Percentiles rank a stretch among this genome's conserved stretches.
phyloP scores from a whole-genome alignment of 192 early-diverging fungal species.

The Anaeromyces robustus region DNA sequence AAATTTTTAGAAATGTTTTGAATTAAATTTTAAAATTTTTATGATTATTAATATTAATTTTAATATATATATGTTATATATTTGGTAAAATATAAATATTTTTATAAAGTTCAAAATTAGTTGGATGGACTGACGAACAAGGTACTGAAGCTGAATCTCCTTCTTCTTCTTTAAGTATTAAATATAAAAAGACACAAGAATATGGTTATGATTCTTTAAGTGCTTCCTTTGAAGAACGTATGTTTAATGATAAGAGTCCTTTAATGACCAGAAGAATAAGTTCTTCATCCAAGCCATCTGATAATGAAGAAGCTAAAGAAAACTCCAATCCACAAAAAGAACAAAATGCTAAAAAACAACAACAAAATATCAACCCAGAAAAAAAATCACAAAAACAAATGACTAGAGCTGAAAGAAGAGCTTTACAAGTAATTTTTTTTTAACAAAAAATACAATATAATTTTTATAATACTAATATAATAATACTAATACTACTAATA shows the following conservation, averaged over 20 bases:
- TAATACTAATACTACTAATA: too few species aligned
- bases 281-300: not conserved
- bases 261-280: not conserved
- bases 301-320: not conserved
- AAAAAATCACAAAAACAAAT: constrained; percentile 33
- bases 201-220: not conserved
- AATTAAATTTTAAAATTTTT: too few species aligned
- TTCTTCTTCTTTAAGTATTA: not conserved
- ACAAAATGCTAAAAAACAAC: not conserved
- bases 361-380: not conserved
- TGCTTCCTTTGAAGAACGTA: not conserved
- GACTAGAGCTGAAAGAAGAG: constrained; percentile 83
- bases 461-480: not conserved
- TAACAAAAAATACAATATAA: not conserved
- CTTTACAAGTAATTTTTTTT: constrained; percentile 36
- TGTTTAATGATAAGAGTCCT: not conserved
- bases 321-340: not conserved
- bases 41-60: too few species aligned
- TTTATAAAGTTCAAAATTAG: not conserved
- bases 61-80: too few species aligned
- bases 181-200: not conserved
- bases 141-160: not conserved
- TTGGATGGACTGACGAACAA: not conserved
- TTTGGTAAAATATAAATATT: too few species aligned
- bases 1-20: too few species aligned